Percentiles rank a stretch among this genome's conserved stretches.
Evolutionary conservation across 2,329 filamentous ascomycete species (phyloP).

Genomic region (Paradendryphiella salina): DNA sequence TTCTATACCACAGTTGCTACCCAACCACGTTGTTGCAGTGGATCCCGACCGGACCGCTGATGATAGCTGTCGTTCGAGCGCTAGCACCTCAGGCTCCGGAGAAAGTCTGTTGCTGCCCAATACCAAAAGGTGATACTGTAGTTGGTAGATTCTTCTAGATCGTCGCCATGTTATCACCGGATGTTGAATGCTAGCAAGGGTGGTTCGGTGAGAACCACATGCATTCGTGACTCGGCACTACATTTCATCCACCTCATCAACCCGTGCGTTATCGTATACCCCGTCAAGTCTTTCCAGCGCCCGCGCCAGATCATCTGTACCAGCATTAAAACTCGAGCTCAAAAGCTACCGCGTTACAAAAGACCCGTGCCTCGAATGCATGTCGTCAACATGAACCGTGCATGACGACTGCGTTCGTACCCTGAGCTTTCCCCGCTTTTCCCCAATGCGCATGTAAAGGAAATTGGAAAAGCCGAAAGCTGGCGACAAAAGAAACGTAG

Average conservation of each 20-base stretch:
- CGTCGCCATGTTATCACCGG: constrained; percentile 22
- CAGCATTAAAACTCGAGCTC: constrained; percentile 29
- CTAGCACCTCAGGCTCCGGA: constrained; percentile 21
- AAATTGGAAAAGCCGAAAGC: constrained; percentile 17
- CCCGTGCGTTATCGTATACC: constrained; percentile 34
- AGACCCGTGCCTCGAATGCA: constrained; percentile 11
- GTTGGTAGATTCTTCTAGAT: constrained; percentile 15
- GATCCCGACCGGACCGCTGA: constrained; percentile 20
- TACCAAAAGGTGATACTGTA: constrained; percentile 5
- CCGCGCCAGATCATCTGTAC: constrained; percentile 32
- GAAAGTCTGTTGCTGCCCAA: constrained; percentile 30
- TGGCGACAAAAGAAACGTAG: constrained; percentile 23
- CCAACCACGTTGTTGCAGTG: constrained; percentile 19
- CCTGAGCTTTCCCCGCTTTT: constrained; percentile 12
- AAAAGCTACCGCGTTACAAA: constrained; percentile 33
- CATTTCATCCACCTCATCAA: constrained; percentile 25
- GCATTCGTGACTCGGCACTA: constrained; percentile 21
- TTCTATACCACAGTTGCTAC: constrained; percentile 30
- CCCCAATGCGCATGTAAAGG: constrained; percentile 25
- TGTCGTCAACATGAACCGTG: constrained; percentile 13
- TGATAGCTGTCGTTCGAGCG: constrained; percentile 27
- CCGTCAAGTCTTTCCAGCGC: constrained; percentile 32
- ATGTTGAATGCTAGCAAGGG: constrained; percentile 15
- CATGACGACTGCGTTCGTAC: constrained; percentile 14
- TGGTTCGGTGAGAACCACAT: constrained; percentile 26